Evolutionary conservation across 1,284 basidiomycete species (phyloP).

Genomic region (Cryptococcus sp.): DNA sequence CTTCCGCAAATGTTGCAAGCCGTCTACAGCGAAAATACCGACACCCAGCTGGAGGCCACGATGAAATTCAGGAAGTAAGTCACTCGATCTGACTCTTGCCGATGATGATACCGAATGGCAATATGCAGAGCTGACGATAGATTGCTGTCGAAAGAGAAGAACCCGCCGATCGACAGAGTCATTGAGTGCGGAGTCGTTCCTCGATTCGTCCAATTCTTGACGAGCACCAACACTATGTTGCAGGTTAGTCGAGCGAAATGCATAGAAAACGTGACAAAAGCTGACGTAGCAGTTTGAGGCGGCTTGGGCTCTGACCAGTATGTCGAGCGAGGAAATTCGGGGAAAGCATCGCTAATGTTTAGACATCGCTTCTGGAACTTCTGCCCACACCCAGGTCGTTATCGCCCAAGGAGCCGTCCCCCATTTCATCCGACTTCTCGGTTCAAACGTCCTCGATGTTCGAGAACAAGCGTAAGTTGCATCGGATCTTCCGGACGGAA

Average conservation of each 20-base stretch:
- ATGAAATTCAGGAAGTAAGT: slow-evolving; percentile 83
- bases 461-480: slow-evolving; percentile 71
- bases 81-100: slow-evolving; percentile 4
- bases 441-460: slow-evolving; percentile 78
- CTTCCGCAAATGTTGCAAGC: slow-evolving; percentile 73
- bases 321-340: too few relatives aligned
- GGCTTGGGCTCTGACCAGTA: slow-evolving; percentile 93
- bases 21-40: slow-evolving; percentile 86
- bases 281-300: slow-evolving; percentile 74
- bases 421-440: slow-evolving; percentile 92
- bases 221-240: slow-evolving; percentile 84
- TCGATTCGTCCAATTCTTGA: slow-evolving; percentile 93
- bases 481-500: not conserved
- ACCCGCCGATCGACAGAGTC: slow-evolving; percentile 98
- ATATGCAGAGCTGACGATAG: slow-evolving; percentile 12
- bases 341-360: not conserved
- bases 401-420: slow-evolving; percentile 92
- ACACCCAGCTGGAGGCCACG: slow-evolving; percentile 90
- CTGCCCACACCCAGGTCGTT: slow-evolving; percentile 96
- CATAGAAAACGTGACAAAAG: not conserved
- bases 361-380: slow-evolving; percentile 96
- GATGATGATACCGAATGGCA: too few relatives aligned
- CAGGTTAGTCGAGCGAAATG: slow-evolving; percentile 60
- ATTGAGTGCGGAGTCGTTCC: slow-evolving; percentile 97
- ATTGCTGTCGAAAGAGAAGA: slow-evolving; percentile 97